Percentiles rank a stretch among this genome's conserved stretches.
Evolutionary conservation across 2,329 filamentous ascomycete genomes (phyloP).

Genomic region (Bimuria novae-zelandiae): DNA sequence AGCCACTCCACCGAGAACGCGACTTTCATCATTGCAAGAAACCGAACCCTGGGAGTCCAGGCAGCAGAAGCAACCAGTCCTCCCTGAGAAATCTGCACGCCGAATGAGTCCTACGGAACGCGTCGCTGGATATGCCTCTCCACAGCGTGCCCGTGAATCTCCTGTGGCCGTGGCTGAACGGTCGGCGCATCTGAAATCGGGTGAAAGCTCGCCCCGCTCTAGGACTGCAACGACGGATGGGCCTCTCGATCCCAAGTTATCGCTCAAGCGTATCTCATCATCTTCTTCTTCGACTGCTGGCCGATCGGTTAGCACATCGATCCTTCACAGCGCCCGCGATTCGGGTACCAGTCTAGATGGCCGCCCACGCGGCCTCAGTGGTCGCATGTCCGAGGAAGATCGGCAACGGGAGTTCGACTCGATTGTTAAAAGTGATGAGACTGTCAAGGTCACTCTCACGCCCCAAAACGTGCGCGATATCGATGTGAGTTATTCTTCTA

Average conservation of each 20-base stretch:
- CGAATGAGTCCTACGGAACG: constrained; percentile 11
- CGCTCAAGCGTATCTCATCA: constrained; percentile 39
- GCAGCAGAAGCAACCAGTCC: constrained; percentile 7
- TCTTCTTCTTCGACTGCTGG: constrained; percentile 32
- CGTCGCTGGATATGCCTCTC: constrained; percentile 22
- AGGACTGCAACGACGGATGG: constrained; percentile 21
- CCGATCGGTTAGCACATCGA: constrained; percentile 36
- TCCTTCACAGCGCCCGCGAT: constrained; percentile 39
- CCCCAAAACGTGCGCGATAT: constrained; percentile 52
- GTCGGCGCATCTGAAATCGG: constrained; percentile 25
- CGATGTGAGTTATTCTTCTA: constrained; percentile 42
- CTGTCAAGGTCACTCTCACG: constrained; percentile 56
- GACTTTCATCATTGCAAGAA: constrained; percentile 38
- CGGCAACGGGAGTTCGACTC: constrained; percentile 53
- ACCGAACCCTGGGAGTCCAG: constrained; percentile 24
- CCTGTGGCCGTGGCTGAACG: constrained; percentile 23
- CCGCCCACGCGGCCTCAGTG: constrained; percentile 33
- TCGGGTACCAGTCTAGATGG: constrained; percentile 37
- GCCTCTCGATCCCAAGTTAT: constrained; percentile 25
- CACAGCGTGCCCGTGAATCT: constrained; percentile 23
- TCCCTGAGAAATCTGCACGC: constrained; percentile 10
- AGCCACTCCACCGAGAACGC: constrained; percentile 25
- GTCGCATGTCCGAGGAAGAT: constrained; percentile 46
- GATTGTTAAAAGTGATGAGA: constrained; percentile 53
- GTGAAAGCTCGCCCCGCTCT: constrained; percentile 29